Evolutionary conservation across 352 stramenopile species (phyloP).

Genomic region (Globisporangium emineosum): DNA sequence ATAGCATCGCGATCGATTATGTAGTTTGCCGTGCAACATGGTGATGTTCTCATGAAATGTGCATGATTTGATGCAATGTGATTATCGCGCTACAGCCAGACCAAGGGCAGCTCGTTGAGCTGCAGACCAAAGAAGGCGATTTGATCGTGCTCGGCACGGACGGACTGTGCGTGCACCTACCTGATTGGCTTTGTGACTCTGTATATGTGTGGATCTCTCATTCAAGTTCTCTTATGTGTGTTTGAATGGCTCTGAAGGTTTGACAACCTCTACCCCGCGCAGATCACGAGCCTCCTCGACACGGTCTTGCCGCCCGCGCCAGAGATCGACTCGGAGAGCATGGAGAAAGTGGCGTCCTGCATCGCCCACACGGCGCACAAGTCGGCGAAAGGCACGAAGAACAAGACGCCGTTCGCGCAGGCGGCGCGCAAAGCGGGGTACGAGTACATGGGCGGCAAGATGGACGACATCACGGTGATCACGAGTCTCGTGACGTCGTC

Average conservation of each 20-base stretch:
- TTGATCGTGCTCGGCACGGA: conserved; percentile 93
- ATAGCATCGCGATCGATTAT: not conserved
- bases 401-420: conserved; percentile 70
- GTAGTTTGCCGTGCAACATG: not conserved
- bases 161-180: conserved; percentile 72
- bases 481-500: conserved; percentile 57
- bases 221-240: not conserved
- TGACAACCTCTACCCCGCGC: conserved; percentile 92
- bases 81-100: conserved; percentile 48
- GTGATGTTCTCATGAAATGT: conserved; percentile 7
- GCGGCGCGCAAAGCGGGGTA: conserved; percentile 72
- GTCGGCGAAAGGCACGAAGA: conserved; percentile 66
- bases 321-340: conserved; percentile 48
- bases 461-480: conserved; percentile 91
- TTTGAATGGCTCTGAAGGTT: conserved; percentile 52
- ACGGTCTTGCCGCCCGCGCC: conserved; percentile 52
- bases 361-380: conserved; percentile 83
- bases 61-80: not conserved
- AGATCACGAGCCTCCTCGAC: conserved; percentile 76
- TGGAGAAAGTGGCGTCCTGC: conserved; percentile 76
- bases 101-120: conserved; percentile 86
- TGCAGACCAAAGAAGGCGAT: conserved; percentile 85
- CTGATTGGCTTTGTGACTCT: not conserved
- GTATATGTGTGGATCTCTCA: not conserved
- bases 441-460: conserved; percentile 83